phyloP scores from a whole-genome alignment of 1,284 basidiomycete species.

The Ganoderma resinaceum region DNA sequence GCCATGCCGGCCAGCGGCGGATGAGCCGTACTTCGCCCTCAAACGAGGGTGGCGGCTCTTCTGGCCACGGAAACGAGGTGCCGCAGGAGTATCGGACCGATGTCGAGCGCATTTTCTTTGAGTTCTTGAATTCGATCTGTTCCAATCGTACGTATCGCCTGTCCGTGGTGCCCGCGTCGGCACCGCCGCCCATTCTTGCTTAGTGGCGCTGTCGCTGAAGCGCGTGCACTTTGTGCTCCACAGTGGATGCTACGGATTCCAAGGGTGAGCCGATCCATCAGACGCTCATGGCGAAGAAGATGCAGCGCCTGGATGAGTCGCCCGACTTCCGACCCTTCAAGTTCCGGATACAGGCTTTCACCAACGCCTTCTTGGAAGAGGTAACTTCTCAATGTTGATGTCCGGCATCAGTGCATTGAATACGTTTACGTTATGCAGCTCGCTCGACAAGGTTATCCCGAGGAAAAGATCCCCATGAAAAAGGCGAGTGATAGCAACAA shows the following conservation, averaged over 20 bases:
- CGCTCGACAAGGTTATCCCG: slow-evolving; percentile 79
- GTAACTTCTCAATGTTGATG: slow-evolving; percentile 47
- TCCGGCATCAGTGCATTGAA: slow-evolving; percentile 21
- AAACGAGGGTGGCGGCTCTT: slow-evolving; percentile 34
- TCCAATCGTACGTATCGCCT: slow-evolving; percentile 78
- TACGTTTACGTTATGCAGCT: slow-evolving; percentile 53
- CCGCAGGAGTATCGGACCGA: slow-evolving; percentile 82
- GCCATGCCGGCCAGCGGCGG: slow-evolving; percentile 35
- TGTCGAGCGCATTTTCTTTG: slow-evolving; percentile 92
- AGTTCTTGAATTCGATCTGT: slow-evolving; percentile 89
- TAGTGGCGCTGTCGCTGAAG: slow-evolving; percentile 18
- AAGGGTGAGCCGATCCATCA: slow-evolving; percentile 99
- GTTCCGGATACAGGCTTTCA: slow-evolving; percentile 99
- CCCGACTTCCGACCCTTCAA: slow-evolving; percentile 99
- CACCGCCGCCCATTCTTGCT: slow-evolving; percentile 11
- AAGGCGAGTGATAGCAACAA: slow-evolving; percentile 58
- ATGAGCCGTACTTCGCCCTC: slow-evolving; percentile 41
- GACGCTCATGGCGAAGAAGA: slow-evolving; percentile 98
- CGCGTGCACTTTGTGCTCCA: slow-evolving; percentile 28
- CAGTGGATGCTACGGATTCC: slow-evolving; percentile 91
- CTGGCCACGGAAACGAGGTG: slow-evolving; percentile 66
- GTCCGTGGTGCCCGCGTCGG: slow-evolving; percentile 4
- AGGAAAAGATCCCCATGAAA: slow-evolving; percentile 90
- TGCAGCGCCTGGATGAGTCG: slow-evolving; percentile 95
- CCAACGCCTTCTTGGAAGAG: slow-evolving; percentile 95